Percentiles rank a stretch among this genome's conserved stretches.
These are phyloP conservation scores for Thelonectria blattea DNA, from an alignment of 2,329 filamentous ascomycete species.

Conservation along the genomic window DNA sequence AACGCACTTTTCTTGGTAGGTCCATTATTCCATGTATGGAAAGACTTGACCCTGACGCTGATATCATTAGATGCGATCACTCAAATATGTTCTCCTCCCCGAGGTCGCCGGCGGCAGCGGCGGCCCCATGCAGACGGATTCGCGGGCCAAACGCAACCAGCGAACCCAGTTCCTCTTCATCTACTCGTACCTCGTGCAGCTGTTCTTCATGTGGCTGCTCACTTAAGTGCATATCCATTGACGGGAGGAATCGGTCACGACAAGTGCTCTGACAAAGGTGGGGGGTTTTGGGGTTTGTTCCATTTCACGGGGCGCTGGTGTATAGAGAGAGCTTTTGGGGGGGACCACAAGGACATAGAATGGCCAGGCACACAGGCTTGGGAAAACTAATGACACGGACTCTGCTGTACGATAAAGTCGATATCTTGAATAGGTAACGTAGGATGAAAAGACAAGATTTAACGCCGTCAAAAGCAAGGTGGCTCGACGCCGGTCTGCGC, in stretches of 20 bases:
- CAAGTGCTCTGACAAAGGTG: neutral
- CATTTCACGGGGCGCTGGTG: conserved; percentile 19
- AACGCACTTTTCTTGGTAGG: conserved; percentile 94
- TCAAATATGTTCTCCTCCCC: conserved; percentile 94
- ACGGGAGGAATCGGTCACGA: neutral
- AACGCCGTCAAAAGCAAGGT: neutral
- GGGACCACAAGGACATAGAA: conserved; percentile 13
- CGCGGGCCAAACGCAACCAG: conserved; percentile 83
- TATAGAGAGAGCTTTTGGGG: conserved; percentile 9
- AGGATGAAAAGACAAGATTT: conserved; percentile 6
- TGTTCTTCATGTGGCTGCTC: conserved; percentile 89
- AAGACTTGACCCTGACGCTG: neutral
- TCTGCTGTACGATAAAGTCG: conserved; percentile 10
- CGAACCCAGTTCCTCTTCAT: conserved; percentile 91
- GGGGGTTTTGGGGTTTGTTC: neutral
- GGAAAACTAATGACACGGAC: conserved; percentile 7
- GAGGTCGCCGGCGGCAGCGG: conserved; percentile 73
- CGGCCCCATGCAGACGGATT: conserved; percentile 72
- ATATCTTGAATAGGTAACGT: conserved; percentile 13
- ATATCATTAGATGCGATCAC: conserved; percentile 75
- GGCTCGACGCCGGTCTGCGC: neutral
- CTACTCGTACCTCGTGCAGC: conserved; percentile 93
- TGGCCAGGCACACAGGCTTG: conserved; percentile 12
- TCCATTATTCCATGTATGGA: conserved; percentile 15
- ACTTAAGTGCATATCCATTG: conserved; percentile 43